Conservation (phyloP, 2,329 filamentous ascomycete genomes). For the Pyricularia pennisetigena region DNA sequence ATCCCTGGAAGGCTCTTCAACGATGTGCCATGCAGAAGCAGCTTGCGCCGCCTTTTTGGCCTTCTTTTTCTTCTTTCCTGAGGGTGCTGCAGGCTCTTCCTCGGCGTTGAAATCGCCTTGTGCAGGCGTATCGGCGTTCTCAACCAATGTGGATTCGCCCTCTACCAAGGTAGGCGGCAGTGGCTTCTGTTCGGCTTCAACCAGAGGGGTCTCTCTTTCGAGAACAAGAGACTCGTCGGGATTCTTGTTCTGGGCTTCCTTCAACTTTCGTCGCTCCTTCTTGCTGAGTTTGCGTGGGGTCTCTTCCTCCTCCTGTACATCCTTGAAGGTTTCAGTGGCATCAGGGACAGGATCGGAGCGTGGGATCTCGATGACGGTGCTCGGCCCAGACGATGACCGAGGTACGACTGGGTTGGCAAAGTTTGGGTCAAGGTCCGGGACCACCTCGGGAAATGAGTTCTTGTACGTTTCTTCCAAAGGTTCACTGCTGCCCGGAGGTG, state of each 20-base stretch:
- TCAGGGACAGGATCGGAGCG: background rate
- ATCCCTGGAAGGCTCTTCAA: background rate
- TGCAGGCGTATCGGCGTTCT: background rate
- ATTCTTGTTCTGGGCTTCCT: background rate
- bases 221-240: background rate
- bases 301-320: background rate
- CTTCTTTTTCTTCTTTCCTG: background rate
- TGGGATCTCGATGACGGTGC: background rate
- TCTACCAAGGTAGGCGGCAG: background rate
- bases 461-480: slow-evolving; percentile 27
- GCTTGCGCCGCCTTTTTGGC: background rate
- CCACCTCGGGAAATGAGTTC: slow-evolving; percentile 36
- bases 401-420: slow-evolving; percentile 16
- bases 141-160: slow-evolving; percentile 6
- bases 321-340: background rate
- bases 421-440: slow-evolving; percentile 15
- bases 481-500: slow-evolving; percentile 51
- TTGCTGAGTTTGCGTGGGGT: slow-evolving; percentile 15
- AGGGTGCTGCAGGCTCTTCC: background rate
- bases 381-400: background rate
- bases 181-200: background rate
- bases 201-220: background rate
- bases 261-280: slow-evolving; percentile 12
- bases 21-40: background rate
- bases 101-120: background rate